Evolutionary conservation across 768 basidiomycete genomes (phyloP).

Genomic region (Suillus hirtellus): DNA sequence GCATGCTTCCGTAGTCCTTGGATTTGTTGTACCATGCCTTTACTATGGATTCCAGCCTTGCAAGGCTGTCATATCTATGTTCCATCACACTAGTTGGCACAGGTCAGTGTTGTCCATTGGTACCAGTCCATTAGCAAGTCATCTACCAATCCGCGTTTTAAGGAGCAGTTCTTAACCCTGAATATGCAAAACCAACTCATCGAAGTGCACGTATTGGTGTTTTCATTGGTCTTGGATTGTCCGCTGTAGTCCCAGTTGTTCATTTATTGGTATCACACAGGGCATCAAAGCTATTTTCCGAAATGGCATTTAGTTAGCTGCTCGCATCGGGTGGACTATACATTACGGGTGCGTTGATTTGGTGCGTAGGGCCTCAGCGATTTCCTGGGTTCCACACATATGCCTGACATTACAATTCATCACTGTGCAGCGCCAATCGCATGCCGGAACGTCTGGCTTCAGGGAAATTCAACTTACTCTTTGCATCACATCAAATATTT

Average conservation of each 20-base stretch:
- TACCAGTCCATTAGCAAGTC: conserved; percentile 15
- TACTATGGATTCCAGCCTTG: conserved; percentile 68
- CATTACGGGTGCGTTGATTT: conserved; percentile 76
- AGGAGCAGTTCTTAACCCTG: conserved; percentile 75
- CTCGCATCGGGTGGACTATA: conserved; percentile 69
- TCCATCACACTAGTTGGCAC: conserved; percentile 54
- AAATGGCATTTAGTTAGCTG: conserved; percentile 75
- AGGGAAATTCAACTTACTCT: conserved; percentile 77
- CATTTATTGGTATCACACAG: conserved; percentile 68
- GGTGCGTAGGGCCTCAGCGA: conserved; percentile 53
- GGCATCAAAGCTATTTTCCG: conserved; percentile 47
- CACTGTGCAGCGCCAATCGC: conserved; percentile 70
- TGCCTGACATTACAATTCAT: conserved; percentile 30
- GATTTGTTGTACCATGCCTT: conserved; percentile 75
- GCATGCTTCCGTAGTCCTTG: conserved; percentile 47
- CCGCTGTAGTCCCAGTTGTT: conserved; percentile 64
- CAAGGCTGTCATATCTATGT: conserved; percentile 57
- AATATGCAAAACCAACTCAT: conserved; percentile 74
- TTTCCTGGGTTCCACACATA: conserved; percentile 24
- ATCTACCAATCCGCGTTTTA: conserved; percentile 9
- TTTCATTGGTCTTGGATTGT: conserved; percentile 78
- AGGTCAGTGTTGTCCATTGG: conserved; percentile 44
- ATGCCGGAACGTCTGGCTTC: conserved; percentile 76
- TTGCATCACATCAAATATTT: conserved; percentile 89
- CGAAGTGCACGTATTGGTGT: conserved; percentile 74